A percentile compares a stretch with the other conserved stretches of the same genome.
Evolutionary conservation across 768 basidiomycete species (phyloP).

Genomic region (Phanerochaete carnosa): DNA sequence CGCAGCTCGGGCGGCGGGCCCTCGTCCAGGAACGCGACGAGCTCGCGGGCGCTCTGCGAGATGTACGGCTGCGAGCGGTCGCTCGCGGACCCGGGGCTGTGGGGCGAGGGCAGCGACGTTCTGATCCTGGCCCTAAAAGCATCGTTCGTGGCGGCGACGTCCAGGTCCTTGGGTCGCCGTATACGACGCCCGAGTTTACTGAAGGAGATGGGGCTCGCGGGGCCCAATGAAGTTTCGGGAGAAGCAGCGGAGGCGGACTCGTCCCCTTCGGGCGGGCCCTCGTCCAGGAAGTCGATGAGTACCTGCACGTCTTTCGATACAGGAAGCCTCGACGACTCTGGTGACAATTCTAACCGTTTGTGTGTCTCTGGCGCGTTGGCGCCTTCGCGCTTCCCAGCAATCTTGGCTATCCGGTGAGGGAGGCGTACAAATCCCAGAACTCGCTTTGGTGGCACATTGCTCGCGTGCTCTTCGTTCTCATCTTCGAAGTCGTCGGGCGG

Average conservation of each 20-base stretch:
- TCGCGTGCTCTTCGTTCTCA: not conserved
- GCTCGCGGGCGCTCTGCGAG: not conserved
- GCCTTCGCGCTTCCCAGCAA: not conserved
- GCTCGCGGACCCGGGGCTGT: not conserved
- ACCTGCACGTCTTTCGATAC: not conserved
- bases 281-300: constrained; percentile 9
- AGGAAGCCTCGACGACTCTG: not conserved
- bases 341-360: not conserved
- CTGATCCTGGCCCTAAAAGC: not conserved
- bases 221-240: not conserved
- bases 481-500: constrained; percentile 25
- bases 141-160: not conserved
- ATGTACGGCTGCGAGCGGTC: not conserved
- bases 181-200: not conserved
- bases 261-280: constrained; percentile 27
- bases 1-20: not conserved
- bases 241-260: not conserved
- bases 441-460: not conserved
- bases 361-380: not conserved
- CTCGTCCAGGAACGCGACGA: constrained; percentile 1
- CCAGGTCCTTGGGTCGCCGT: not conserved
- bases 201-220: not conserved
- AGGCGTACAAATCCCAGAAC: not conserved
- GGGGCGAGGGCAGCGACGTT: not conserved
- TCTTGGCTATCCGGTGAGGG: not conserved